Evolutionary conservation across 2,329 filamentous ascomycete species (phyloP).

Genomic region (Colletotrichum chrysophilum): DNA sequence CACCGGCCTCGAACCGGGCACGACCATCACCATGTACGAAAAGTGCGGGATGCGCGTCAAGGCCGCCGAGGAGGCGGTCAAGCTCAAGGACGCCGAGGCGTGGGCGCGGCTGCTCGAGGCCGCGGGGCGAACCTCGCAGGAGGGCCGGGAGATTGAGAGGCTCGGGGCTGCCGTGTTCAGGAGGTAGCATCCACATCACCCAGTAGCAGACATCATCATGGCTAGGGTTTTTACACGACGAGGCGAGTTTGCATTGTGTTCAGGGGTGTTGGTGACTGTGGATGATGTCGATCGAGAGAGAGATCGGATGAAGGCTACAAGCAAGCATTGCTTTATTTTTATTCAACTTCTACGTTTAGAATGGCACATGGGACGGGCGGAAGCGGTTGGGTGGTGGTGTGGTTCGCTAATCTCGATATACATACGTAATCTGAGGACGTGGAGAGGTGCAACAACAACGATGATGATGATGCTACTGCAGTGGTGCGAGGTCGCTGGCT

Average conservation of each 20-base stretch:
- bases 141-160: constrained; percentile 81
- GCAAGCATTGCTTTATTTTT: background rate
- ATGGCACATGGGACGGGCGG: background rate
- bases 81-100: constrained; percentile 77
- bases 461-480: background rate
- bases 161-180: constrained; percentile 68
- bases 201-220: background rate
- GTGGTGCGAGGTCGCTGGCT: background rate
- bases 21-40: constrained; percentile 90
- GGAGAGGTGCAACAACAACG: background rate
- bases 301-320: background rate
- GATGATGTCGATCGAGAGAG: background rate
- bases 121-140: constrained; percentile 71
- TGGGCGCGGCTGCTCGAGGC: constrained; percentile 76
- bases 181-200: constrained; percentile 24
- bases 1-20: constrained; percentile 68
- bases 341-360: background rate
- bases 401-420: background rate
- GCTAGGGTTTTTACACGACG: background rate
- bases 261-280: background rate
- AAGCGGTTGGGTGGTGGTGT: too few relatives aligned
- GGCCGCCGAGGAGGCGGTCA: constrained; percentile 90
- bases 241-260: constrained; percentile 23
- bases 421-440: background rate
- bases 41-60: constrained; percentile 91